Base-by-base conservation (phyloP, 306 rosid species). In the Begonia masoniana region DNA sequence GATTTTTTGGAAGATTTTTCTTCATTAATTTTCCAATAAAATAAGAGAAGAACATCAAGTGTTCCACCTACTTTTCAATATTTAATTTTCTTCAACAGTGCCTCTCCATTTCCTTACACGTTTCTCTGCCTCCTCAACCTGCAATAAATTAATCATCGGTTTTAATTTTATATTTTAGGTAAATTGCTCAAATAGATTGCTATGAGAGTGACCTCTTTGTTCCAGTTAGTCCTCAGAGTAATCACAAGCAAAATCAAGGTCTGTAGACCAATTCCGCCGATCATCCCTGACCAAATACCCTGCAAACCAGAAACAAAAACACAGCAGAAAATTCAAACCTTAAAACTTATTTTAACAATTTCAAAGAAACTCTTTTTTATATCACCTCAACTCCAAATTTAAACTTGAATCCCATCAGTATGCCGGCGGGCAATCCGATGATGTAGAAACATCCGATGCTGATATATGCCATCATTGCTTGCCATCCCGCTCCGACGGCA, bases 401-500 rank as follows among this genome's bases (percentile, higher is more conserved):
- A n/a, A 87, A 59, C 41, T 19, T 35, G 71, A 60, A 87, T 0
- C 96, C 96, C 21, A 87, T 7, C 8, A 74, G 0, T 13, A 87
- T 80, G 6, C 96, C 96, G 4, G 81, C 15, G 21, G 96, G 96
- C 47, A 83, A 47, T 10, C 96, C 96, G 54, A 87, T 41, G 0
- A 74, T 11, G 57, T 87, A 87, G 68, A 83, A 87, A 62, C 96
- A 87, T 0, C 66, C 82, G 51, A 81, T 11, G 57, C 81, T 87
- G 0, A 87, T 81, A 55, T 83, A 81, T 24, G 85, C 96, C 15
- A 87, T 87, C 42, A 10, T 21, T 15, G 74, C 54, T 31, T 87
- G 94, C 94, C 96, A 83, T 1, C 94, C 96, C 1, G 96, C 96
- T 2, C 94, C 94, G 46, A 83, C 62, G 15, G 94, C 96, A 13